These are phyloP conservation scores for Acanthamoeba royreba DNA, from an alignment of 208 protist species.

Conservation along the genomic window DNA sequence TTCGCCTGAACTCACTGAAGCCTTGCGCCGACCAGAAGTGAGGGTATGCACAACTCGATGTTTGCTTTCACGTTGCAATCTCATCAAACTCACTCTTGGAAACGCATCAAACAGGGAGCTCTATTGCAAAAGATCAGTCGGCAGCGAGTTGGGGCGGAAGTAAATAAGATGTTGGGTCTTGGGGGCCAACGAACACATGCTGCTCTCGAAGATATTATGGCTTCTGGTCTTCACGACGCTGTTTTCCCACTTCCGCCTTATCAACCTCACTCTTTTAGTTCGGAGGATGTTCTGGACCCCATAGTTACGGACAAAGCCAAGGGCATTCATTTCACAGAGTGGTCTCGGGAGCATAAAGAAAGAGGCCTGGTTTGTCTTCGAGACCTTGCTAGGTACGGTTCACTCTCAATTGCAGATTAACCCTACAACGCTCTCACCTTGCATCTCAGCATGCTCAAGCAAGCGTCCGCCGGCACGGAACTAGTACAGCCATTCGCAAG, in stretches of 20 bases:
- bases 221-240: not conserved
- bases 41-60: no score
- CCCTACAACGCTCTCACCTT: no score
- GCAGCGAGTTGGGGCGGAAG: not conserved
- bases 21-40: not conserved
- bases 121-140: not conserved
- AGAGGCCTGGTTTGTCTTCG: no score
- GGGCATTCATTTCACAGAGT: no score
- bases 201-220: not conserved
- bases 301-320: no score
- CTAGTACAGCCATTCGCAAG: not conserved
- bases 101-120: no score
- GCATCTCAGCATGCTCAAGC: not conserved
- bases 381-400: no score
- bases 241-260: not conserved
- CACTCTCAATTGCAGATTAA: no score
- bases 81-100: no score
- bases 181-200: not conserved
- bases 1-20: constrained; percentile 56
- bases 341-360: no score
- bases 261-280: not conserved
- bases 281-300: no score
- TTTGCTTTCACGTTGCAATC: no score
- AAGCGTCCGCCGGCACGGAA: not conserved
- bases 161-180: not conserved